phyloP scores from a whole-genome alignment of 2,329 filamentous ascomycete genomes.

The Daldinia sp. region DNA sequence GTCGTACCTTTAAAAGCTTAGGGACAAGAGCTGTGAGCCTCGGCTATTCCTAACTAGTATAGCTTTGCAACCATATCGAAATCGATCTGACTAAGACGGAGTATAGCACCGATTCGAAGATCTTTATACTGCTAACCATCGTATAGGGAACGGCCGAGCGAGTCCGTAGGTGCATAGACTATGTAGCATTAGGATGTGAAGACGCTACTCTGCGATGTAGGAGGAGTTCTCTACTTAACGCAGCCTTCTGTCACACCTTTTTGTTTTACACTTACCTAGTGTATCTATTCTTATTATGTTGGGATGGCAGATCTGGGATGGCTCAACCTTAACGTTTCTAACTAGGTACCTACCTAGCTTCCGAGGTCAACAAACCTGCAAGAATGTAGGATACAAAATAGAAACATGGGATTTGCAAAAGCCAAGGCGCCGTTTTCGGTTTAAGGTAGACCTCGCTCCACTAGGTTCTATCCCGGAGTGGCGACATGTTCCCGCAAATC shows the following conservation, averaged over 20 bases:
- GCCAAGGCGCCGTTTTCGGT: background rate
- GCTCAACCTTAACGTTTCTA: background rate
- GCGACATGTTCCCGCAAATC: background rate
- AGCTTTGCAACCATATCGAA: background rate
- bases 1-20: background rate
- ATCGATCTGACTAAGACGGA: conserved; percentile 1
- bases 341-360: background rate
- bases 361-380: background rate
- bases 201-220: background rate
- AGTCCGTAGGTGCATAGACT: conserved; percentile 13
- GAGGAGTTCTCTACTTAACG: background rate
- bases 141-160: conserved; percentile 8
- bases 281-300: background rate
- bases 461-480: background rate
- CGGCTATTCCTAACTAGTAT: conserved; percentile 4
- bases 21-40: background rate
- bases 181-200: conserved; percentile 10
- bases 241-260: background rate
- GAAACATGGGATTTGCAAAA: background rate
- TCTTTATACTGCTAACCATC: background rate
- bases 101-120: background rate
- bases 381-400: background rate
- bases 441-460: background rate
- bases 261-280: background rate
- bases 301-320: background rate